Evolutionary conservation across 2,329 filamentous ascomycete species (phyloP).

Genomic region (Zymoseptoria passerinii): DNA sequence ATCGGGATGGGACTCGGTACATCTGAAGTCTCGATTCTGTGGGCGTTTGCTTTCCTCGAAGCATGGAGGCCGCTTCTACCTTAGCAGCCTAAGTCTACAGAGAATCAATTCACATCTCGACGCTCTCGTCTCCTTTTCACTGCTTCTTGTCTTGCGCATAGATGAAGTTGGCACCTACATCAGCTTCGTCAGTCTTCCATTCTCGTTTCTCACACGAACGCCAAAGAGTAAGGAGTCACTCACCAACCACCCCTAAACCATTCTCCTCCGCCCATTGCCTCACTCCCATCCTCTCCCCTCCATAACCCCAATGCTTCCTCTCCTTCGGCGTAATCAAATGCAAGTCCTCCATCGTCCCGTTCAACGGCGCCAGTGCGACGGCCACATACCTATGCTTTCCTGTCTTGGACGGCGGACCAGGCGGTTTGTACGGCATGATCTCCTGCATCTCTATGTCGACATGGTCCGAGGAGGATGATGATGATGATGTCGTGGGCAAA

Average conservation of each 20-base stretch:
- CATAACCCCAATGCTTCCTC: slow-evolving; percentile 50
- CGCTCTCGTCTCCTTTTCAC: slow-evolving; percentile 20
- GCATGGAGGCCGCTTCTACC: not conserved
- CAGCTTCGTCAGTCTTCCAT: slow-evolving; percentile 2
- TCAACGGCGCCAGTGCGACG: slow-evolving; percentile 40
- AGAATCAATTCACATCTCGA: not conserved
- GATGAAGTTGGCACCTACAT: slow-evolving; percentile 37
- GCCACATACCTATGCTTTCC: slow-evolving; percentile 53
- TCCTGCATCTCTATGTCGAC: slow-evolving; percentile 25
- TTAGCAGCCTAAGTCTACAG: not conserved
- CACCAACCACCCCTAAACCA: slow-evolving; percentile 40
- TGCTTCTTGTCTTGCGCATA: slow-evolving; percentile 44
- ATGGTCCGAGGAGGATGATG: not conserved
- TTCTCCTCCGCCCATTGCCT: slow-evolving; percentile 44
- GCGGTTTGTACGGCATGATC: slow-evolving; percentile 45
- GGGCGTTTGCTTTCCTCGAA: not conserved
- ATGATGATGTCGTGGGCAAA: not conserved
- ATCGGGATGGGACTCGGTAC: not conserved
- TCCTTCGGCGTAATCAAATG: slow-evolving; percentile 40
- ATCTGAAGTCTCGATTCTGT: not conserved
- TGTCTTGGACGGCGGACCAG: slow-evolving; percentile 47
- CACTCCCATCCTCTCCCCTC: slow-evolving; percentile 43
- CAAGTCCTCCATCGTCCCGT: slow-evolving; percentile 36
- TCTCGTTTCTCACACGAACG: not conserved
- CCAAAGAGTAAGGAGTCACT: slow-evolving; percentile 3